A percentile compares a stretch with the other conserved stretches of the same genome.
phyloP scores from a whole-genome alignment of 129 eudicot species.

The Silybum marianum region DNA sequence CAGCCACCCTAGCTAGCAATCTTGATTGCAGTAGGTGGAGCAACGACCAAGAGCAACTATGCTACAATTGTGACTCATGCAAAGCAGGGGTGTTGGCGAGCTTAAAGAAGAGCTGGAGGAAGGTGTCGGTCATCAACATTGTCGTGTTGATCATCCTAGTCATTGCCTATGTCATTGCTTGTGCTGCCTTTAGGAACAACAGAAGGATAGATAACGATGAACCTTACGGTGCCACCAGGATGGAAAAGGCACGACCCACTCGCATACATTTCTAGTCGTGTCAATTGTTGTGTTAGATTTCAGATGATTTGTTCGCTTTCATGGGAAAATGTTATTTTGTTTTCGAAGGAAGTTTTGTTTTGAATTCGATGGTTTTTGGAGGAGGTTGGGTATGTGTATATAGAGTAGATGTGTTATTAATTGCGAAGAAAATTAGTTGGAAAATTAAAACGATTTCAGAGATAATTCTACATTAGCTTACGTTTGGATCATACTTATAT shows the following conservation, averaged over 20 bases:
- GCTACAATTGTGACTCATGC: constrained; percentile 84
- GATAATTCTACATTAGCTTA: too few relatives aligned
- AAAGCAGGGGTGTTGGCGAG: constrained; percentile 91
- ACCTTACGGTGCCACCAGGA: constrained; percentile 77
- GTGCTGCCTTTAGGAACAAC: constrained; percentile 86
- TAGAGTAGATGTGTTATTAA: neutral
- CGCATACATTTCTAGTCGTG: constrained; percentile 63
- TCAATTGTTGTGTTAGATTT: constrained; percentile 26
- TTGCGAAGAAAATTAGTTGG: neutral
- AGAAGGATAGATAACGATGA: constrained; percentile 82
- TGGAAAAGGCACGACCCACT: constrained; percentile 89
- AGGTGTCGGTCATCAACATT: constrained; percentile 85
- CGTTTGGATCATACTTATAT: too few relatives aligned
- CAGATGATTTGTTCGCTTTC: constrained; percentile 20
- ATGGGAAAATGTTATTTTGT: constrained; percentile 1
- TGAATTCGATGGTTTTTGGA: constrained; percentile 1
- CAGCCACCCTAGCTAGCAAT: constrained; percentile 34
- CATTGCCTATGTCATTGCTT: constrained; percentile 68
- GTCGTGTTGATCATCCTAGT: constrained; percentile 75
- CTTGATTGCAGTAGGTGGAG: constrained; percentile 69
- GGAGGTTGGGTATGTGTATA: constrained; percentile 31
- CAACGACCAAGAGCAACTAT: constrained; percentile 72
- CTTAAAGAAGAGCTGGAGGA: constrained; percentile 91
- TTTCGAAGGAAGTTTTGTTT: constrained; percentile 9
- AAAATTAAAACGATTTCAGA: too few relatives aligned